Percentiles rank a stretch among this genome's conserved stretches.
Evolutionary conservation across 306 rosid species (phyloP).

Genomic region (Malus asiatica): DNA sequence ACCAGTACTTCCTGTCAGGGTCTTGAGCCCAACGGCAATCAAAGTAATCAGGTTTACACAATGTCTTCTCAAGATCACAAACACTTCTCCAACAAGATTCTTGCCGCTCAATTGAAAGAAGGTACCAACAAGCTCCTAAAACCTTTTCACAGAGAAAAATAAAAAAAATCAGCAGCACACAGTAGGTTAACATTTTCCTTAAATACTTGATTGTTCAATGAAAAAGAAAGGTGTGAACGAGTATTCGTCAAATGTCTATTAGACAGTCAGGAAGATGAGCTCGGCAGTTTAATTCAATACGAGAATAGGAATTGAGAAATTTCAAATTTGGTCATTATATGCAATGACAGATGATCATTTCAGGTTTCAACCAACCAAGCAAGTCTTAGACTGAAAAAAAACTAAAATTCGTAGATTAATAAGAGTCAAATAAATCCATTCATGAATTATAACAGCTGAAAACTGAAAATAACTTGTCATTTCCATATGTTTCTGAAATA

Average conservation of each 20-base stretch:
- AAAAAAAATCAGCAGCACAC: not conserved
- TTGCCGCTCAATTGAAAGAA: constrained; percentile 71
- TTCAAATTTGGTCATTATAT: not conserved
- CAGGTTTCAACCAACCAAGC: not conserved
- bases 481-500: not conserved
- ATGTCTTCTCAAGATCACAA: constrained; percentile 33
- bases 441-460: not conserved
- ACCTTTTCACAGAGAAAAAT: constrained; percentile 31
- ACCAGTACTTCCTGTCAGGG: constrained; percentile 51
- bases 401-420: not conserved
- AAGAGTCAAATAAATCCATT: not conserved
- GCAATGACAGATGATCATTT: not conserved
- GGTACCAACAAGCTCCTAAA: constrained; percentile 96
- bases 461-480: not conserved
- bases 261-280: not conserved
- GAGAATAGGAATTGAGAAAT: not conserved
- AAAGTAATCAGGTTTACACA: constrained; percentile 48
- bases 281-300: not conserved
- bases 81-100: constrained; percentile 89
- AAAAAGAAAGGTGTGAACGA: not conserved
- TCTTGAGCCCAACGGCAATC: constrained; percentile 44
- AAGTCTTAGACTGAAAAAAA: not conserved
- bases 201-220: not conserved
- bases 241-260: not conserved
- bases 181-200: not conserved